Base-by-base conservation (phyloP, 2,329 filamentous ascomycete species). In the Dactylellina cionopaga region DNA sequence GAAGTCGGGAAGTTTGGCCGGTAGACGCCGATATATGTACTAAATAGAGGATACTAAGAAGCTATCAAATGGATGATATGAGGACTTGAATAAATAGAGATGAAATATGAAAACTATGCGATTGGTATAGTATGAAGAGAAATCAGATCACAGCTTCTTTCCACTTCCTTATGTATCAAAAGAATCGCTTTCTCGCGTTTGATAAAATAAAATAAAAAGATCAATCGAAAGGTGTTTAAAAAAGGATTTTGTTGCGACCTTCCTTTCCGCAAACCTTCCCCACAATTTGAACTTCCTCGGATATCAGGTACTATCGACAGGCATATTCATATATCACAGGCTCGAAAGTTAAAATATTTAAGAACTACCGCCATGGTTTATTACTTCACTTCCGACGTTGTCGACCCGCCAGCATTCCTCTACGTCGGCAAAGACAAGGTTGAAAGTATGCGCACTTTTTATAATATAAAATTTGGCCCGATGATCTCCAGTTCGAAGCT, bases 351-450 rank as follows among this genome's bases (percentile, higher is more conserved):
- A n/a, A n/a, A n/a, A n/a, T n/a, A n/a, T n/a, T 58, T 43, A 51
- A 7, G 19, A 55, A 25, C 1, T 3, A 33, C 43, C n/a, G n/a
- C n/a, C 37, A 96, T 99, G 95, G 95, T 99, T 47, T 96, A 91
- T 83, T 98, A 98, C 81, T 98, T 95, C 81, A 95, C 89, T 0
- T 98, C 94, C 24, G 94, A 87, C 74, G 88, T 88, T 41, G 92
- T 96, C 37, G 85, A 89, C 10, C 94, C 95, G 1, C 80, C 92
- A 29, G 94, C 92, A 41, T 93, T 90, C 80, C 88, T 99, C 79
- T 99, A 99, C 80, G 92, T 97, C 70, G 95, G 95, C 81, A 99
- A 98, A 82, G 95, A 99, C 84, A 99, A 99, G 83, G 93, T 95
- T 77, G 95, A 99, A 84, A 99, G 95, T 97, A 85, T 79, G 89